These are phyloP conservation scores for Naganishia friedmannii DNA, from an alignment of 768 basidiomycete species.

Conservation along the genomic window DNA sequence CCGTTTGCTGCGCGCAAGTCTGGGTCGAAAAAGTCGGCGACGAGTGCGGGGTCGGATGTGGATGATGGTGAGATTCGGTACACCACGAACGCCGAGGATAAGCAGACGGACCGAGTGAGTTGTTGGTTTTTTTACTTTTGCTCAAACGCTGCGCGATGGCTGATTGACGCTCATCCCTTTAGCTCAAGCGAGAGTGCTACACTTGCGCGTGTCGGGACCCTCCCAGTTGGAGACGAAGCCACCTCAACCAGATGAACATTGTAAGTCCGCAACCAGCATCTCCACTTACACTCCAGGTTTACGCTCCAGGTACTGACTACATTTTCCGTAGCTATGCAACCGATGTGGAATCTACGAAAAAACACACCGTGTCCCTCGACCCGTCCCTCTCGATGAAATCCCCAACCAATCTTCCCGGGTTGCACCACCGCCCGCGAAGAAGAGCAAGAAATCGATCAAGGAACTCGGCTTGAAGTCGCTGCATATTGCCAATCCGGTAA, in stretches of 20 bases:
- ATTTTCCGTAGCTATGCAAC: slow-evolving; percentile 22
- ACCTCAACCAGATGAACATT: slow-evolving; percentile 17
- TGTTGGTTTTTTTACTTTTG: not conserved
- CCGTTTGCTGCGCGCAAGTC: slow-evolving; percentile 6
- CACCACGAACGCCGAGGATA: slow-evolving; percentile 25
- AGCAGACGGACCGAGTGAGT: slow-evolving; percentile 29
- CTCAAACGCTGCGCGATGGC: not conserved
- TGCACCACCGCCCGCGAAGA: slow-evolving; percentile 7
- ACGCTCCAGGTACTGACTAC: not conserved
- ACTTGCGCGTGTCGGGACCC: slow-evolving; percentile 25
- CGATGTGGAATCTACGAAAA: slow-evolving; percentile 31
- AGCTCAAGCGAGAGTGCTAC: slow-evolving; percentile 30
- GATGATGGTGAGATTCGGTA: slow-evolving; percentile 12
- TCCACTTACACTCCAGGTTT: not conserved
- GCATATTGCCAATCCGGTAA: not conserved
- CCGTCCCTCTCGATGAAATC: slow-evolving; percentile 16
- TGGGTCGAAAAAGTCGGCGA: slow-evolving; percentile 4
- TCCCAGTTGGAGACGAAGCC: slow-evolving; percentile 28
- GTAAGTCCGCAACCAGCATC: not conserved
- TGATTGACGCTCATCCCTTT: not conserved
- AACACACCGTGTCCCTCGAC: slow-evolving; percentile 16
- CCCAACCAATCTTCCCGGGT: not conserved
- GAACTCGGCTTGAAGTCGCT: slow-evolving; percentile 20
- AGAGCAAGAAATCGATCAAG: slow-evolving; percentile 21
- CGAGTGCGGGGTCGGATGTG: not conserved